Percentiles rank a stretch among this genome's conserved stretches.
Conservation (phyloP, 2,329 filamentous ascomycete genomes). For the Didymosphaeria variabile region DNA sequence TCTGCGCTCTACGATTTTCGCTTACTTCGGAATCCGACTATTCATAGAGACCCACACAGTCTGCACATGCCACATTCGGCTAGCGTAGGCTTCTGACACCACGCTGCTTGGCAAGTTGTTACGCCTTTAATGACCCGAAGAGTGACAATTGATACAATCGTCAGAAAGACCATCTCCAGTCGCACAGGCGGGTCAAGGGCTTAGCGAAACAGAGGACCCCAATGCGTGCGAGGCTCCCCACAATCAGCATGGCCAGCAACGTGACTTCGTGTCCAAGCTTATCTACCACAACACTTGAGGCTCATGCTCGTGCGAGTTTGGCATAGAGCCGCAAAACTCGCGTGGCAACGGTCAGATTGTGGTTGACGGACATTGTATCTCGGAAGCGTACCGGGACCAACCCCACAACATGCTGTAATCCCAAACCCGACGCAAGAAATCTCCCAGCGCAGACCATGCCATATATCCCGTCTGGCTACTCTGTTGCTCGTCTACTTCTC, state of each 20-base stretch:
- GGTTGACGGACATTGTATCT: constrained; percentile 1
- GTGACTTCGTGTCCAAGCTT: constrained; percentile 7
- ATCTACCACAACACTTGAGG: background rate
- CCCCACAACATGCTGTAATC: constrained; percentile 8
- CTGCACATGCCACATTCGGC: background rate
- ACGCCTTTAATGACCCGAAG: constrained; percentile 13
- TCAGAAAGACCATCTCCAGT: constrained; percentile 11
- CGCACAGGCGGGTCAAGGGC: background rate
- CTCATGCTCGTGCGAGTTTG: background rate
- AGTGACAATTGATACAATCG: constrained; percentile 6
- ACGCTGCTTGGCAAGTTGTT: background rate
- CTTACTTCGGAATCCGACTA: constrained; percentile 10
- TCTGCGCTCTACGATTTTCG: background rate
- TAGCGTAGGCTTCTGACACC: background rate
- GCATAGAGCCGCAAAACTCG: background rate
- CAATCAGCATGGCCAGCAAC: background rate
- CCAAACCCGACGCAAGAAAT: constrained; percentile 13
- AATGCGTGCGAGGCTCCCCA: background rate
- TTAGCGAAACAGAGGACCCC: background rate
- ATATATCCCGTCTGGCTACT: constrained; percentile 7
- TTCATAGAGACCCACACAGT: constrained; percentile 1
- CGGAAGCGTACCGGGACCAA: constrained; percentile 11
- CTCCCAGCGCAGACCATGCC: constrained; percentile 6
- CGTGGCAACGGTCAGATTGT: constrained; percentile 13
- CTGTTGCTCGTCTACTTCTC: constrained; percentile 6